phyloP scores from a whole-genome alignment of 495 filamentous ascomycete species.

The Jackrogersella multiformis region DNA sequence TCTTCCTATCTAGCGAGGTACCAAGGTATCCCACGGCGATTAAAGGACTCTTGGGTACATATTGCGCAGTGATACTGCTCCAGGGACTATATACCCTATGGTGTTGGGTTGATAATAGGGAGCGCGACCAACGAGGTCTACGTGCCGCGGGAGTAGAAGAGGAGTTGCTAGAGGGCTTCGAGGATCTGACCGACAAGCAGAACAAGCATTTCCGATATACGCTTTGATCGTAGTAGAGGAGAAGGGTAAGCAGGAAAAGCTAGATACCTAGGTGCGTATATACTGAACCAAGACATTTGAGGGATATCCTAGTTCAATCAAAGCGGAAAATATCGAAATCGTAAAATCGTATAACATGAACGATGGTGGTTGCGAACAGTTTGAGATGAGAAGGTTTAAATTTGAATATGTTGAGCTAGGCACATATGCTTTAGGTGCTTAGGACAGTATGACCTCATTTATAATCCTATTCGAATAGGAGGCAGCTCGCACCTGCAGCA shows the following conservation, averaged over 20 bases:
- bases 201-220: slow-evolving; percentile 48
- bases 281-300: no score
- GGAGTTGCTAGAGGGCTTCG: slow-evolving; percentile 41
- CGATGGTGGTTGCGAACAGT: no score
- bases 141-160: slow-evolving; percentile 24
- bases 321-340: no score
- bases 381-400: no score
- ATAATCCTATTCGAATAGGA: not conserved
- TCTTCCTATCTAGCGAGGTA: slow-evolving; percentile 44
- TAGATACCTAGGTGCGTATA: no score
- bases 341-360: no score
- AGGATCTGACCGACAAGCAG: slow-evolving; percentile 49
- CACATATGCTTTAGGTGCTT: no score
- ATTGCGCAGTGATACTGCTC: slow-evolving; percentile 33
- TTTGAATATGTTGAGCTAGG: no score
- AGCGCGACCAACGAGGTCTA: slow-evolving; percentile 27
- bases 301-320: no score
- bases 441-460: no score
- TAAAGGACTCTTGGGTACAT: slow-evolving; percentile 42
- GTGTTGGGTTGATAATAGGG: slow-evolving; percentile 37
- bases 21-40: slow-evolving; percentile 48
- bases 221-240: slow-evolving; percentile 5
- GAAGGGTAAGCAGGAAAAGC: not conserved
- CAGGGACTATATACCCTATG: slow-evolving; percentile 32
- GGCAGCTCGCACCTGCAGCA: no score